Evolutionary conservation across 2,329 filamentous ascomycete species (phyloP).

Genomic region (Fusarium solani-melongenae): DNA sequence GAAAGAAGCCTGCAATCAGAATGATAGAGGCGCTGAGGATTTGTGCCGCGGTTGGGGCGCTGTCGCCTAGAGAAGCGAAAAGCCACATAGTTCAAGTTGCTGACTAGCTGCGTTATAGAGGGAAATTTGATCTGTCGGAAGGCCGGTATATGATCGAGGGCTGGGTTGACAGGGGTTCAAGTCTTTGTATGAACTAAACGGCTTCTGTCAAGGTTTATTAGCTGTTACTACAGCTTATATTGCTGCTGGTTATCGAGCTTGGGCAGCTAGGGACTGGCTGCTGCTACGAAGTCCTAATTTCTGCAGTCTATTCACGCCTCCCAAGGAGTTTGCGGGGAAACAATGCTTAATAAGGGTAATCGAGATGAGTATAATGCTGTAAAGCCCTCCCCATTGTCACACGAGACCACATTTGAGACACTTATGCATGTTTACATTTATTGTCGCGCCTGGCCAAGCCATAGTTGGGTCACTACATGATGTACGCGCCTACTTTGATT

Average conservation of each 20-base stretch:
- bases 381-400: neutral
- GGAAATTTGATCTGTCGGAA: neutral
- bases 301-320: no score
- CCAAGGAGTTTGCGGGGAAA: no score
- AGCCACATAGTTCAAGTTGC: neutral
- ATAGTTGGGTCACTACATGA: neutral
- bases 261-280: neutral
- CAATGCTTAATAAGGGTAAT: neutral
- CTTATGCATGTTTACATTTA: neutral
- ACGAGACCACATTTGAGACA: neutral
- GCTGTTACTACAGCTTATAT: no score
- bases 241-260: no score
- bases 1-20: neutral
- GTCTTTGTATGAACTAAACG: neutral
- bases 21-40: neutral
- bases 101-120: neutral
- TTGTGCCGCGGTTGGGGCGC: neutral
- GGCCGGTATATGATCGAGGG: neutral
- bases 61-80: neutral
- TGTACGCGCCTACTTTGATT: neutral
- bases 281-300: no score
- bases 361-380: neutral
- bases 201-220: neutral
- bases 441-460: neutral
- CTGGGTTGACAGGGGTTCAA: neutral